A percentile compares a stretch with the other conserved stretches of the same genome.
Conservation (phyloP, 805 yeast genomes). For the Saccharomycopsis oosterbeekiorum region DNA sequence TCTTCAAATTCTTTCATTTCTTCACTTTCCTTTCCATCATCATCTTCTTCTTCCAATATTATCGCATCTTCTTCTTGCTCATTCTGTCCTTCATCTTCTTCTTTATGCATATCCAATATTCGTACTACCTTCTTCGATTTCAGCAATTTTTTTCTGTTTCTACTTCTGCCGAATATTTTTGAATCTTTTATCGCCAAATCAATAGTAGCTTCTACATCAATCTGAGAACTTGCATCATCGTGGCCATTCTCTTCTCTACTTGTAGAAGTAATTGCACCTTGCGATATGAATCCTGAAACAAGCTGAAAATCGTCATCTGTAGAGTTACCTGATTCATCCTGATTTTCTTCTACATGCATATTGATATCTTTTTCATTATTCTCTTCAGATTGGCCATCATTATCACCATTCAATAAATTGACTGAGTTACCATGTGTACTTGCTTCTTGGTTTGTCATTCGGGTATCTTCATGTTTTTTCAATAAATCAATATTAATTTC, state of each 20-base stretch:
- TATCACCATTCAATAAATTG: too few species aligned
- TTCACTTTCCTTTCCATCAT: conserved; percentile 4
- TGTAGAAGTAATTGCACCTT: background rate
- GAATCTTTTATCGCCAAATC: background rate
- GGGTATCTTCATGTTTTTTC: background rate
- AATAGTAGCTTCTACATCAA: background rate
- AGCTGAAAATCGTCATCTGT: background rate
- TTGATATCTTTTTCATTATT: too few species aligned
- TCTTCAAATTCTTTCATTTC: background rate
- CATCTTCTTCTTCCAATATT: conserved; percentile 9
- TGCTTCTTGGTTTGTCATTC: background rate
- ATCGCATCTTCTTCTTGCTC: conserved; percentile 4
- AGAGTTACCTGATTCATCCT: background rate
- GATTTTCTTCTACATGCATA: background rate
- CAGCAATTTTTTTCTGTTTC: background rate
- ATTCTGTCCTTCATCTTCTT: background rate
- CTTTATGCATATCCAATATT: background rate
- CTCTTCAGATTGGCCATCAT: background rate
- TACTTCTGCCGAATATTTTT: background rate
- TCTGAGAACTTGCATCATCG: background rate
- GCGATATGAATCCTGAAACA: background rate
- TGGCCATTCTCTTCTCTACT: background rate
- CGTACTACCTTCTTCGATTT: background rate
- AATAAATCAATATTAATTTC: background rate
- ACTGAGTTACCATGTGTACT: background rate